Conservation (phyloP, 2,329 filamentous ascomycete species). For the Ciborinia camelliae region DNA sequence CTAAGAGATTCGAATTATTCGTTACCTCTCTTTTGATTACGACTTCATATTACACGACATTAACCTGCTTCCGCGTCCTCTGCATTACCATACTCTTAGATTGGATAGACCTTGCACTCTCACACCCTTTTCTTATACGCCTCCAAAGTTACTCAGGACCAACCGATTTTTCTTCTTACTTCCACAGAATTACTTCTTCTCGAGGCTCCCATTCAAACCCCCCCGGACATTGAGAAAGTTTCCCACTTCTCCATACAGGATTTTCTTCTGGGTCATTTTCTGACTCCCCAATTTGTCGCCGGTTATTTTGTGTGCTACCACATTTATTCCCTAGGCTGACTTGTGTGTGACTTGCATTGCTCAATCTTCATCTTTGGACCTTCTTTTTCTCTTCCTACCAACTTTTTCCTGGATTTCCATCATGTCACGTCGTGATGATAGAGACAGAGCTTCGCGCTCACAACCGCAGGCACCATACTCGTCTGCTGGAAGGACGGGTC, state of each 20-base stretch:
- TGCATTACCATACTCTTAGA: slow-evolving; percentile 28
- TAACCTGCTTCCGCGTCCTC: slow-evolving; percentile 6
- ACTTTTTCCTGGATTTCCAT: slow-evolving; percentile 30
- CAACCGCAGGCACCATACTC: slow-evolving; percentile 41
- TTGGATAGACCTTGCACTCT: slow-evolving; percentile 10
- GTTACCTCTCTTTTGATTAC: slow-evolving; percentile 14
- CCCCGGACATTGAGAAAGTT: slow-evolving; percentile 13
- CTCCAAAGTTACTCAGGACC: slow-evolving; percentile 21
- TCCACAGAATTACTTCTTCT: slow-evolving; percentile 31
- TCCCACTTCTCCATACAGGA: slow-evolving; percentile 14
- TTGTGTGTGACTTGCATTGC: slow-evolving; percentile 35
- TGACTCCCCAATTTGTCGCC: slow-evolving; percentile 22
- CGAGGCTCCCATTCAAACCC: slow-evolving; percentile 25
- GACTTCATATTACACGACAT: slow-evolving; percentile 17
- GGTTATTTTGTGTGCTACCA: slow-evolving; percentile 30
- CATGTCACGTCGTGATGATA: slow-evolving; percentile 24
- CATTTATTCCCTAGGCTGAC: slow-evolving; percentile 34
- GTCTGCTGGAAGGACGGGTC: slow-evolving; percentile 55
- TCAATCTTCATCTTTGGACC: slow-evolving; percentile 33
- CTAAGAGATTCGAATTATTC: slow-evolving; percentile 27
- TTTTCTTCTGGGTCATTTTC: slow-evolving; percentile 22
- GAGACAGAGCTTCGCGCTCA: slow-evolving; percentile 30
- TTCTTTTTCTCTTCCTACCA: slow-evolving; percentile 35
- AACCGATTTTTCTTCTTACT: slow-evolving; percentile 8
- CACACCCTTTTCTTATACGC: not conserved